Base-by-base conservation (phyloP, 441 rosid genomes). In the Kokia cookei region DNA sequence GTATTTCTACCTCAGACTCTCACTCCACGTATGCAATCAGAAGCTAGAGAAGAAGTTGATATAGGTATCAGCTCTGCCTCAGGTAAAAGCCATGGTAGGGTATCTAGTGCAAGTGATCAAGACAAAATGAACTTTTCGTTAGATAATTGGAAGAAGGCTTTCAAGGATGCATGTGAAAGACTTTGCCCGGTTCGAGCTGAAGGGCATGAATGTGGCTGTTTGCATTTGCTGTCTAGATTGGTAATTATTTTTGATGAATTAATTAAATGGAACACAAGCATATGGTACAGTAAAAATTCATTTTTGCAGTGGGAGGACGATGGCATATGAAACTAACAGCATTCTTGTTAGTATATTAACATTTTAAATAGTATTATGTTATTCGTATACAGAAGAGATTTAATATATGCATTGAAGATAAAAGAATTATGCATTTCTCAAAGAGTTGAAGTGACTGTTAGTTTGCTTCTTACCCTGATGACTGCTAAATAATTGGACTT, bases 121-220 rank as follows among this genome's bases (percentile, higher is more conserved):
- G 92, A 88, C 40, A 93, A 90, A 87, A 87, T 78, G 59, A 84
- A 90, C 79, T 85, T 96, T 73, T 90, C 99, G 29, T 73, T 91
- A 75, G 94, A 86, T 70, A 91, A 86, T 40, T 96, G 99, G 99
- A 93, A 96, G 87, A 82, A 77, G 70, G 99, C 97, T 45, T 92
- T 96, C 87, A 86, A 82, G 84, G 99, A 91, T 71, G 98, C 98
- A 63, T 88, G 90, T 75, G 93, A 94, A 86, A 91, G 98, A 80
- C 89, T 96, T 73, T 96, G 99, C 84, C 97, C 99, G 48, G 85
- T 93, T 76, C 89, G 96, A 84, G 99, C 93, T 72, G 94, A 83
- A 19, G 97, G 97, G 6, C 98, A 93, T 69, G 92, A 90, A 73
- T 96, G 99, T 81, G 98, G 97, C 65, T 96, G 99, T 87, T 84